Base-by-base conservation (phyloP, 2,329 filamentous ascomycete genomes). In the Alternaria triticimaculans region DNA sequence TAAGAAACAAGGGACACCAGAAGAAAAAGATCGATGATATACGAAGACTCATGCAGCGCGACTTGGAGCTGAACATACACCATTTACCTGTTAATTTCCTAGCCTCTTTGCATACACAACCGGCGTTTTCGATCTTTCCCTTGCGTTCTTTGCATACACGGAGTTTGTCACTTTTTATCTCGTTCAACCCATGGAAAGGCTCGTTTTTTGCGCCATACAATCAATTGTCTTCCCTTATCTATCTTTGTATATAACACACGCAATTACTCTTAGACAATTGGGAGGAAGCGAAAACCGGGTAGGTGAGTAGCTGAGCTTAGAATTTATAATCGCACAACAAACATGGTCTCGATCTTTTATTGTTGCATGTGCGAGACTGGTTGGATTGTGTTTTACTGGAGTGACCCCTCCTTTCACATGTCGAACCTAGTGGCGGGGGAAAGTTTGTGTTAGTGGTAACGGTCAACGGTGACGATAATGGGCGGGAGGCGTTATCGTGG, bases 31-130 rank as follows among this genome's bases (percentile, higher is more conserved):
- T 49, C 44, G 58, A 60, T 25, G 58, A 56, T 60, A 60, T 43
- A 60, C 58, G 58, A 60, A 60, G 53, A 53, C 50, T 53, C 54
- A 60, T 54, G 58, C 53, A 60, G 58, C 58, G 58, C 53, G 44
- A 60, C 15, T 55, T 48, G 37, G 28, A 55, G 58, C 58, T 55
- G 33, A 54, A 55, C 50, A 51, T 10, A 41, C 37, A 41, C n/a
- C 41, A 60, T 55, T 44, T 41, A 59, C 46, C 23, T 41, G 18
- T 43, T 43, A 50, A 50, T 30, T 53, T 21, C 14, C 37, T 41
- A 48, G 14, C 21, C 23, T 53, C 21, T 18, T 25, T 14, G 28
- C 54, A 46, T 30, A 33, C 12, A 20, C 20, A 48, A 21, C 20
- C 15, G 54, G 41, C 43, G 28, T 46, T 18, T 10, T 53, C 30